Evolutionary conservation across 805 yeast genomes (phyloP), one percentile per base, ranked within the genome.

Genomic region (Candida easanensis): DNA sequence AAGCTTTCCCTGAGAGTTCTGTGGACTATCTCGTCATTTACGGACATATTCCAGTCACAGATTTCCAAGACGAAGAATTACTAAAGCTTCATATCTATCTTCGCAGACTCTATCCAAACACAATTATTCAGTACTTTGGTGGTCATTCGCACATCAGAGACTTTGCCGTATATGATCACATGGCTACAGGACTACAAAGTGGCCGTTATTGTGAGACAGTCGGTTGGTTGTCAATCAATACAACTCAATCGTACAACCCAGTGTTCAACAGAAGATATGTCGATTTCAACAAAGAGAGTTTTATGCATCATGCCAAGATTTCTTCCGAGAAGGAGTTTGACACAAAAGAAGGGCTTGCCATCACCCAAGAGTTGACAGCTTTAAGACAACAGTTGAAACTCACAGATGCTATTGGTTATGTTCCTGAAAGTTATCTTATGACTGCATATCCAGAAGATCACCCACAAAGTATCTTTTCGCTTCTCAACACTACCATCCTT

Each of bases 71-170:
- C n/a, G 59, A 59, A 19, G 64, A 61, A 27, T 54, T 71, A 4
- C 51, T 60, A n/a, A 42, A 53, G 47, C 47, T 72, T 1, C 76
- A 71, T 48, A 33, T 52, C 0, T 62, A 61, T 5, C 62, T 91
- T 21, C 74, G 97, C 46, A 46, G 59, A 20, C 66, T 63, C 21
- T 84, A 77, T 54, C 91, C 95, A 5, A 60, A 71, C 23, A 71
- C 74, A 0, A 68, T 80, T 0, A 84, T 91, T 41, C 96, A 88
- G 60, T 87, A 84, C 54, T 83, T 91, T 63, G 98, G 97, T 1
- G 98, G 97, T 1, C 98, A 91, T 64, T 81, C 95, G 22, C 98
- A 91, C 60, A 80, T 91, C 14, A 71, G 98, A 48, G 98, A 91
- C 62, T 91, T 84, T 62, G 74, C 78, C 7, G 67, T 77, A 4